Evolutionary conservation across 345 rosid species (phyloP), one percentile per base, ranked within the genome.

Genomic region (Dimocarpus longan): DNA sequence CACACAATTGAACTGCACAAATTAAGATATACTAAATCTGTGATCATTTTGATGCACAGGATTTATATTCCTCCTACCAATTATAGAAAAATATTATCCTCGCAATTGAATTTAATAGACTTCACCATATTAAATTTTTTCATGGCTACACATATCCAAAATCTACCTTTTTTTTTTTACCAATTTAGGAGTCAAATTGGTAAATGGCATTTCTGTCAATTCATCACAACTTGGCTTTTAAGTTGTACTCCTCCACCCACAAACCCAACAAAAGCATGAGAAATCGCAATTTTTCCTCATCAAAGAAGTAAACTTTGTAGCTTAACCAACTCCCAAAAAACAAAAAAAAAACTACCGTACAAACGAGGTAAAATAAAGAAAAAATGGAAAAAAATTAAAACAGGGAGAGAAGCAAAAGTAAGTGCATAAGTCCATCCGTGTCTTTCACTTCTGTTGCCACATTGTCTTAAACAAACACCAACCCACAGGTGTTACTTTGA

Each of bases 401-500:
- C 24, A 54, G 18, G 19, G 10, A 24, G 4, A 40, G 4, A 67
- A 10, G 15, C 68, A 32, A 5, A 26, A 37, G 22, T 13, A n/a
- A 43, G 64, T 65, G 69, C 16, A 43, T 57, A 24, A 32, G 37
- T 32, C 37, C 12, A 46, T 46, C 37, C 70, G 18, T 26, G 37
- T 46, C 59, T 22, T 24, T 22, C 40, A 50, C 64, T 76, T 48
- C 56, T 64, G 39, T 72, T 67, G 82, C 79, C 82, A 80, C 84
- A 75, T 82, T 84, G 79, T 82, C 82, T 57, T 64, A 48, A 75
- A 68, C 63, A 19, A 79, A 37, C 21, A 68, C 78, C n/a, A 26
- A 44, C 72, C 83, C 74, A 48, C 70, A 66, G 56, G 74, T 60
- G 39, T 76, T 70, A 10, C 78, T 21, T 79, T 32, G 66, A 18